phyloP scores from a whole-genome alignment of 257 asterid genomes.

The Nemophila menziesii region DNA sequence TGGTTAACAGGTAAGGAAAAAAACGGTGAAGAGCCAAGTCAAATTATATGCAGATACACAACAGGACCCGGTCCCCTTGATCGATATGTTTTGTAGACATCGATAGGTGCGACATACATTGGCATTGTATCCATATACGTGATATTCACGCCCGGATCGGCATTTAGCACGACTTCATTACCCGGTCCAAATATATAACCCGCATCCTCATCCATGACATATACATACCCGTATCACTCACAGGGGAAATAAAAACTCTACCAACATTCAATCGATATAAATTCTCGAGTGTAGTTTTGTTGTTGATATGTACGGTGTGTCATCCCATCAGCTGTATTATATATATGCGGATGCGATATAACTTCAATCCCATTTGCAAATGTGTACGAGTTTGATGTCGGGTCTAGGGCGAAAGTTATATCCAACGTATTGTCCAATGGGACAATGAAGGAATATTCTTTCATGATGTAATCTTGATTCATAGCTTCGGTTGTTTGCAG shows the following conservation, averaged over 20 bases:
- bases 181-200: constrained; percentile 28
- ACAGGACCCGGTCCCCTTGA: constrained; percentile 34
- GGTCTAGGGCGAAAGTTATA: constrained; percentile 58
- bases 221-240: constrained; percentile 40
- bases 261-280: constrained; percentile 76
- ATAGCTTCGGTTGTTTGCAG: constrained; percentile 50
- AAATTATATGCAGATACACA: constrained; percentile 30
- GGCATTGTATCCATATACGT: constrained; percentile 19
- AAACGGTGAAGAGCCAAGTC: constrained; percentile 41
- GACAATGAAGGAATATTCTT: constrained; percentile 63
- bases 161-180: constrained; percentile 20
- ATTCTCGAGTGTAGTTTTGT: no score
- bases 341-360: constrained; percentile 75
- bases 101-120: constrained; percentile 33
- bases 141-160: constrained; percentile 26
- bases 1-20: constrained; percentile 38
- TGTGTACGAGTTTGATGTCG: no score
- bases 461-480: constrained; percentile 48
- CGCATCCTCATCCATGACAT: constrained; percentile 40
- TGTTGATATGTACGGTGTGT: constrained; percentile 32
- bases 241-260: constrained; percentile 70
- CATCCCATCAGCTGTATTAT: constrained; percentile 35
- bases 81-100: constrained; percentile 35
- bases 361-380: no score
- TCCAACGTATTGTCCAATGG: constrained; percentile 28